Conservation (phyloP, 441 rosid genomes). For the Pelargonium myrrhifolium region DNA sequence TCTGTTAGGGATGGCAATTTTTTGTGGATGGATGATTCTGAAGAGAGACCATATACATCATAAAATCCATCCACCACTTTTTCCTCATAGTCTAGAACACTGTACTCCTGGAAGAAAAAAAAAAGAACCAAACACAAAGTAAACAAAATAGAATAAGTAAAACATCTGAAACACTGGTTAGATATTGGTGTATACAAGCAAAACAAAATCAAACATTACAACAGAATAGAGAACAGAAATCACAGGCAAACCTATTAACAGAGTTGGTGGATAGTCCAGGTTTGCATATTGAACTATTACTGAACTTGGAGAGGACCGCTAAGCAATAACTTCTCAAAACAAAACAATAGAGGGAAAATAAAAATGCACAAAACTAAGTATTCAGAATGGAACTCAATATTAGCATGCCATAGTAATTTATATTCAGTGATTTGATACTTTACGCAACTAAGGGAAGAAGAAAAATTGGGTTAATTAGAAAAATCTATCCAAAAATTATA, state of each 20-base stretch:
- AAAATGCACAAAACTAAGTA: too few species aligned
- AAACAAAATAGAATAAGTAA: constrained; percentile 14
- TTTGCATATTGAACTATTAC: neutral
- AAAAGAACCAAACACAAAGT: constrained; percentile 14
- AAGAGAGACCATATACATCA: constrained; percentile 62
- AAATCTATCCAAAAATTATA: neutral
- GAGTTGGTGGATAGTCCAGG: neutral
- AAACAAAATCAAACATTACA: constrained; percentile 3
- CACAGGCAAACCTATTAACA: neutral
- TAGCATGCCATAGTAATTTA: neutral
- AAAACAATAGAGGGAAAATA: too few species aligned
- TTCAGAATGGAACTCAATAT: neutral
- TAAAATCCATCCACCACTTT: constrained; percentile 85
- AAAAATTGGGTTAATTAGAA: neutral
- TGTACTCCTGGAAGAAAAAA: constrained; percentile 55
- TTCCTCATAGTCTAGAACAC: constrained; percentile 87
- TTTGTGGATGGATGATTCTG: constrained; percentile 46
- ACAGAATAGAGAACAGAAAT: neutral
- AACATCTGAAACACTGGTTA: neutral
- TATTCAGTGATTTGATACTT: neutral
- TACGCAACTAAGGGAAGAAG: neutral
- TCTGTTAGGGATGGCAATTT: constrained; percentile 84
- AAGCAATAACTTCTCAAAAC: too few species aligned
- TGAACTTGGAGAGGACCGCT: too few species aligned
- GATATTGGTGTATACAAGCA: neutral